Conservation (phyloP, 805 yeast species). For the Saturnispora halmiae region DNA sequence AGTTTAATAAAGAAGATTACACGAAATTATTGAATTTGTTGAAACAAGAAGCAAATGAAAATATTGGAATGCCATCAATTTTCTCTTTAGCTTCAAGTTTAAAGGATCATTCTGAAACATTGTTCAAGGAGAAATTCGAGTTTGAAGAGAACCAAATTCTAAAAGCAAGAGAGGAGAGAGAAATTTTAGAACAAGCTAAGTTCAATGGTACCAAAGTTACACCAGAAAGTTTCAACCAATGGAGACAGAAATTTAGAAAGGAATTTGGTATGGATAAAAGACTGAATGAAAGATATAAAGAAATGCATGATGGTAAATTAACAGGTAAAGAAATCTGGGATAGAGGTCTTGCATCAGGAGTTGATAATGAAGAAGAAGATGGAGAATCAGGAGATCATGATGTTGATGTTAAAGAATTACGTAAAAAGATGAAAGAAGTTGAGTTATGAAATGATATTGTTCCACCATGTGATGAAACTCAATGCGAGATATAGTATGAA, state of each 20-base stretch:
- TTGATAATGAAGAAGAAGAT: slow-evolving; percentile 36
- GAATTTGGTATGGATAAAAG: slow-evolving; percentile 65
- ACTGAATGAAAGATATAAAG: slow-evolving; percentile 39
- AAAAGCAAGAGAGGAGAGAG: slow-evolving; percentile 50
- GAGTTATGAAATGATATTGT: no score
- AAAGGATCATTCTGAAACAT: slow-evolving; percentile 71
- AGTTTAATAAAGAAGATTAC: slow-evolving; percentile 43
- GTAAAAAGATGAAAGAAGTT: slow-evolving; percentile 13
- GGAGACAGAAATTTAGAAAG: slow-evolving; percentile 66
- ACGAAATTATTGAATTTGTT: slow-evolving; percentile 32
- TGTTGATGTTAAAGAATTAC: slow-evolving; percentile 14
- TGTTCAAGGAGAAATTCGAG: slow-evolving; percentile 51
- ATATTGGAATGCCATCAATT: slow-evolving; percentile 85
- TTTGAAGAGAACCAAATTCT: slow-evolving; percentile 50
- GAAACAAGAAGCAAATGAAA: slow-evolving; percentile 58
- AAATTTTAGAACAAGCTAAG: slow-evolving; percentile 78
- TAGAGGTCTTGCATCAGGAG: slow-evolving; percentile 72
- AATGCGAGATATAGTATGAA: no score
- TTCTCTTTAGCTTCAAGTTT: slow-evolving; percentile 69
- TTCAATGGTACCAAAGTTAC: slow-evolving; percentile 90
- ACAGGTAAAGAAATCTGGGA: slow-evolving; percentile 90
- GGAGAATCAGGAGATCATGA: slow-evolving; percentile 24
- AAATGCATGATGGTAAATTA: slow-evolving; percentile 65
- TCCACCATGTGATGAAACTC: no score
- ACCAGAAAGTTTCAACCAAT: slow-evolving; percentile 53